Conservation (phyloP, 805 yeast species). For the Saccharomycopsis javanensis region DNA sequence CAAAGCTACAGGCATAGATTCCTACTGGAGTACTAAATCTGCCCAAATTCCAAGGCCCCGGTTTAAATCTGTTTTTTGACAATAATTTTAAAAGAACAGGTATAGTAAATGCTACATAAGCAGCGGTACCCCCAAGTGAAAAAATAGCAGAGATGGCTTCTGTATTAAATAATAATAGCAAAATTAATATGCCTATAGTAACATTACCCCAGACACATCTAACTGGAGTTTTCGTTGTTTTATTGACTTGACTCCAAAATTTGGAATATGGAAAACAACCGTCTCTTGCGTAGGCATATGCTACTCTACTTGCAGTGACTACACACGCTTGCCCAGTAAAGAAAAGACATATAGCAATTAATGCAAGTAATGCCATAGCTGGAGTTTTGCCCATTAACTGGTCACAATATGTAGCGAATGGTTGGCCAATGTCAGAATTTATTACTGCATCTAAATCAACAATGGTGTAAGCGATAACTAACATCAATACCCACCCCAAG, state of each 20-base stretch:
- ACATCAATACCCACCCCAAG: conserved; percentile 47
- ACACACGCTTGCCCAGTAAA: conserved; percentile 55
- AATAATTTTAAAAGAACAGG: conserved; percentile 34
- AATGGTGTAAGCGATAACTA: conserved; percentile 47
- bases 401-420: conserved; percentile 54
- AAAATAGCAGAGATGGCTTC: conserved; percentile 37
- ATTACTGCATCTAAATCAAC: conserved; percentile 37
- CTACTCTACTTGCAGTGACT: conserved; percentile 55
- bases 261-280: conserved; percentile 58
- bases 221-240: conserved; percentile 49
- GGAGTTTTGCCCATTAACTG: conserved; percentile 55
- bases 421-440: conserved; percentile 42
- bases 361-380: conserved; percentile 54
- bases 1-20: conserved; percentile 45
- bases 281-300: conserved; percentile 70
- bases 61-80: conserved; percentile 38
- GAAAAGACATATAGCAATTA: conserved; percentile 51
- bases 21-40: conserved; percentile 33
- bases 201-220: conserved; percentile 45
- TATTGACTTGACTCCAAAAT: conserved; percentile 47
- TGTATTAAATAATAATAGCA: conserved; percentile 33
- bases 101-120: conserved; percentile 33
- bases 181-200: conserved; percentile 28
- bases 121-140: conserved; percentile 34
- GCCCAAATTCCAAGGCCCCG: conserved; percentile 64